phyloP scores from a whole-genome alignment of 73 alveolate species.

The Vitrella brassicaformis region DNA sequence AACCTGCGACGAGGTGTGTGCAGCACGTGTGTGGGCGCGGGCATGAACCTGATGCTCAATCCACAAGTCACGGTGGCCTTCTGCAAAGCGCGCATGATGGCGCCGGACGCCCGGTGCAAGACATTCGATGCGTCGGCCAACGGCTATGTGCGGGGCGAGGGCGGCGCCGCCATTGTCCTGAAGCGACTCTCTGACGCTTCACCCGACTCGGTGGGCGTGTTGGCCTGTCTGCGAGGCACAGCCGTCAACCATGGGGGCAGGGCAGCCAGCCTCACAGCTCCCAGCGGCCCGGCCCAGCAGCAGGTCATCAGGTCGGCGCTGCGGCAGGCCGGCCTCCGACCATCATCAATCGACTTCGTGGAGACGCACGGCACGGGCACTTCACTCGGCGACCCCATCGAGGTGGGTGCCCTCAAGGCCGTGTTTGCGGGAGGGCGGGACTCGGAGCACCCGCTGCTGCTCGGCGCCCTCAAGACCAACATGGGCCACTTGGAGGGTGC shows the following conservation, averaged over 20 bases:
- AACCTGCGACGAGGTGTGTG: conserved; percentile 14
- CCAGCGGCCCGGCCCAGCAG: neutral
- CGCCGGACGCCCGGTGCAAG: conserved; percentile 27
- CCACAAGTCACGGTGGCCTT: neutral
- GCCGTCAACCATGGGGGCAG: neutral
- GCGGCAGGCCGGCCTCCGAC: neutral
- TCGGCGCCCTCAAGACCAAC: conserved; percentile 21
- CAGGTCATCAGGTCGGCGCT: neutral
- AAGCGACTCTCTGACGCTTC: neutral
- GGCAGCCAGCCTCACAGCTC: neutral
- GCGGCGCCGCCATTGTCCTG: conserved; percentile 8
- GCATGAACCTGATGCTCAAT: neutral
- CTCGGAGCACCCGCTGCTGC: conserved; percentile 6
- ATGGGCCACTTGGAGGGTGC: neutral
- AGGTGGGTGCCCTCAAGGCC: neutral
- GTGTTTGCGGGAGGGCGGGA: neutral
- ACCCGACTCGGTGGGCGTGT: neutral
- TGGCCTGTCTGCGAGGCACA: neutral
- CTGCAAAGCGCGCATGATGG: neutral
- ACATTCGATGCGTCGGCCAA: conserved; percentile 27
- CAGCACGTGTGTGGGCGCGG: conserved; percentile 3
- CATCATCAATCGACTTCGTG: neutral
- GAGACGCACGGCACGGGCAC: neutral
- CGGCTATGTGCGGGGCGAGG: conserved; percentile 31
- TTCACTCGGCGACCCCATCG: neutral